A percentile compares a stretch with the other conserved stretches of the same genome.
Conservation (phyloP, 1,139 yeast genomes). For the Taphrina sp. region DNA sequence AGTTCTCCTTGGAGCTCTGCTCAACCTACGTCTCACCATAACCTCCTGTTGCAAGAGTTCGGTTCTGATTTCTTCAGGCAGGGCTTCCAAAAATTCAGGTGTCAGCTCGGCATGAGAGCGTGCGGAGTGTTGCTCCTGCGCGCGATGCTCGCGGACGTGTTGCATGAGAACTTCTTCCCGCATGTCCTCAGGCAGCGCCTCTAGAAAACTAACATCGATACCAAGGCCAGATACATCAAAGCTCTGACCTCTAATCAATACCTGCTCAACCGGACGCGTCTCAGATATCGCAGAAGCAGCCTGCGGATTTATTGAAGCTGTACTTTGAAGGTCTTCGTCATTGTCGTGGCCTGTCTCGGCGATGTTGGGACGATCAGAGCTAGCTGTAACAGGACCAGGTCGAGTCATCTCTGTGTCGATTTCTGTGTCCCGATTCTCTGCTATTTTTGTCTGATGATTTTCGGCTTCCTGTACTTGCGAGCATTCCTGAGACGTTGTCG, state of each 20-base stretch:
- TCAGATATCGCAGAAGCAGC: no score
- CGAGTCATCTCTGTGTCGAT: slow-evolving; percentile 46
- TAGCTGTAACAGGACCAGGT: slow-evolving; percentile 43
- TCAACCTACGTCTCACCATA: slow-evolving; percentile 36
- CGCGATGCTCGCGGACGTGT: slow-evolving; percentile 68
- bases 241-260: slow-evolving; percentile 71
- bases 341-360: slow-evolving; percentile 35
- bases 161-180: slow-evolving; percentile 89
- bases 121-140: slow-evolving; percentile 40
- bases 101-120: slow-evolving; percentile 59
- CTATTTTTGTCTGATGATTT: slow-evolving; percentile 34
- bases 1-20: no score
- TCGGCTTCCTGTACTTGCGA: slow-evolving; percentile 39
- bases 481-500: slow-evolving; percentile 44
- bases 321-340: background rate
- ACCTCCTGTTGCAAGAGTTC: slow-evolving; percentile 70
- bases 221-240: slow-evolving; percentile 89
- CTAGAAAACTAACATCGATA: slow-evolving; percentile 85
- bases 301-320: slow-evolving; percentile 41
- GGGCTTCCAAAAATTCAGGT: slow-evolving; percentile 75
- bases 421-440: slow-evolving; percentile 37
- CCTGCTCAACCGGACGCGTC: no score
- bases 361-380: slow-evolving; percentile 37
- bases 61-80: slow-evolving; percentile 71
- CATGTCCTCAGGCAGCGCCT: slow-evolving; percentile 90